Evolutionary conservation across 768 basidiomycete genomes (phyloP).

Genomic region (Tricholoma furcatifolium): DNA sequence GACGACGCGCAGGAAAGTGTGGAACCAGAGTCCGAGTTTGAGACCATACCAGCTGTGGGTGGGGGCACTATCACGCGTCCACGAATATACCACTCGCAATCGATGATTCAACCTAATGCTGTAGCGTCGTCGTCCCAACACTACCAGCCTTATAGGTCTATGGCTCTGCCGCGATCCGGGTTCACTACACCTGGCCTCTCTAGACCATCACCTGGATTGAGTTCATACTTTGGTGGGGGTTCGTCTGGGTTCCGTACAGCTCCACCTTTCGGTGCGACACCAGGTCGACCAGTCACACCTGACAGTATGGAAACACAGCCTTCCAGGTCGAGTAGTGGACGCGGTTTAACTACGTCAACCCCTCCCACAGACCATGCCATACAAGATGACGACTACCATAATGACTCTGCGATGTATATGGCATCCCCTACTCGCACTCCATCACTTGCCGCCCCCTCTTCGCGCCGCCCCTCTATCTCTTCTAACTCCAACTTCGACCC

Average conservation of each 20-base stretch:
- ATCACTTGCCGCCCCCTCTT: constrained; percentile 15
- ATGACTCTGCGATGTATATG: constrained; percentile 22
- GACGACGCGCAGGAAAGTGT: constrained; percentile 39
- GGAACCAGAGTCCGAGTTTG: constrained; percentile 54
- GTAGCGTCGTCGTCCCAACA: constrained; percentile 18
- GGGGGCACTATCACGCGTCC: constrained; percentile 87
- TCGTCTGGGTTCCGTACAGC: constrained; percentile 17
- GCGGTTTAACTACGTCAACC: constrained; percentile 43
- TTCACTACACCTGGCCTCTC: constrained; percentile 25
- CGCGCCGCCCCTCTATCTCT: constrained; percentile 37
- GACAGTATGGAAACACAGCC: constrained; percentile 51
- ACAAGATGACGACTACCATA: constrained; percentile 19
- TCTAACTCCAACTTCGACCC: constrained; percentile 23
- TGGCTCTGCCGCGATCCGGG: constrained; percentile 19
- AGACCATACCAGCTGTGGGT: constrained; percentile 89
- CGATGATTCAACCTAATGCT: constrained; percentile 53
- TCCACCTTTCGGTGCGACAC: constrained; percentile 15
- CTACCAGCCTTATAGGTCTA: constrained; percentile 13
- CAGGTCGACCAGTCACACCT: constrained; percentile 42
- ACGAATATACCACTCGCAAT: constrained; percentile 81
- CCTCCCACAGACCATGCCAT: constrained; percentile 37
- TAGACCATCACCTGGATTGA: constrained; percentile 21
- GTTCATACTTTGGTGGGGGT: constrained; percentile 23
- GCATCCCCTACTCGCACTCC: constrained; percentile 13
- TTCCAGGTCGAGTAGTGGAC: constrained; percentile 47